Evolutionary conservation across 768 basidiomycete genomes (phyloP).

Genomic region (Russula foetens): DNA sequence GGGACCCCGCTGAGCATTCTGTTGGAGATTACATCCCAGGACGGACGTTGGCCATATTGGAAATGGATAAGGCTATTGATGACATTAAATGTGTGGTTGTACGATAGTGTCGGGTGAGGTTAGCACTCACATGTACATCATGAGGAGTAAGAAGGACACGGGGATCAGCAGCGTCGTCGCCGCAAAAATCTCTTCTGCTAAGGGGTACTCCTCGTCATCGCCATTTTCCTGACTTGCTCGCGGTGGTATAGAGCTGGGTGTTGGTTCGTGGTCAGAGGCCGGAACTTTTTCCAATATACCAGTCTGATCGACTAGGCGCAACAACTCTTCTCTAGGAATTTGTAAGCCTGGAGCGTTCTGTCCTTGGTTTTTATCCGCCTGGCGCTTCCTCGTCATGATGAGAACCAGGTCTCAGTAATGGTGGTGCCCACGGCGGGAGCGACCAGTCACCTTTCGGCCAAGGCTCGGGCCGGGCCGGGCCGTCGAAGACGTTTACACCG

Average conservation of each 20-base stretch:
- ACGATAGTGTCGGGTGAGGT: neutral
- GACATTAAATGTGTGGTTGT: neutral
- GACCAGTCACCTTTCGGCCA: no score
- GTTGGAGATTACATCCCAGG: constrained; percentile 39
- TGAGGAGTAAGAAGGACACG: constrained; percentile 60
- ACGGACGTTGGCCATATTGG: constrained; percentile 62
- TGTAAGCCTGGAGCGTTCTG: neutral
- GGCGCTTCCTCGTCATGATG: constrained; percentile 8
- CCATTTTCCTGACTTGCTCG: neutral
- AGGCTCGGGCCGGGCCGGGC: no score
- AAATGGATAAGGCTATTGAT: constrained; percentile 58
- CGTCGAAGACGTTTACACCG: no score
- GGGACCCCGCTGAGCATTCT: constrained; percentile 61
- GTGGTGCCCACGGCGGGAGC: no score
- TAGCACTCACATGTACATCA: constrained; percentile 76
- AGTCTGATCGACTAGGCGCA: constrained; percentile 13
- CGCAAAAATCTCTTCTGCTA: constrained; percentile 65
- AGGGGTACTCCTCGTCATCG: constrained; percentile 33
- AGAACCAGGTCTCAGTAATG: neutral
- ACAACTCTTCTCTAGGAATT: constrained; percentile 17
- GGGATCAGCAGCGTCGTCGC: constrained; percentile 61
- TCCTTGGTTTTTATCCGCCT: neutral
- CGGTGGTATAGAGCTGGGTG: neutral
- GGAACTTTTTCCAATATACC: constrained; percentile 36
- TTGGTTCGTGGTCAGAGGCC: neutral